Conservation (phyloP, 306 rosid genomes). For the Oemleria cerasiformis region DNA sequence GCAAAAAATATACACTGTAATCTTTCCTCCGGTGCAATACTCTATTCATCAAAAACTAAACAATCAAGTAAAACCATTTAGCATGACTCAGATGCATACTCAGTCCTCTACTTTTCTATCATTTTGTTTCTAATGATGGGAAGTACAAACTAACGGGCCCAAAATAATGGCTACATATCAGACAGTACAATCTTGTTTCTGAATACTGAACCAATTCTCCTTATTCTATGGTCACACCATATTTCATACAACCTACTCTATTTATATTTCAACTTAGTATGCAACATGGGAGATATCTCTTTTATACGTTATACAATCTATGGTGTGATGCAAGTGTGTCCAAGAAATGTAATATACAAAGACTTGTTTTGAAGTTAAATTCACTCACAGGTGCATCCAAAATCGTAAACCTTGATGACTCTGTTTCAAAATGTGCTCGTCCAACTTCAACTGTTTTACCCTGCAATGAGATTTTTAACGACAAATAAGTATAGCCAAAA, state of each 20-base stretch:
- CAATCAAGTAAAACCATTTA: not conserved
- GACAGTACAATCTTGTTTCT: not conserved
- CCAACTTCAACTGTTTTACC: conserved; percentile 99
- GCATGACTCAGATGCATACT: not conserved
- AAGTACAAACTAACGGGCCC: too few species aligned
- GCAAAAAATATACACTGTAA: not conserved
- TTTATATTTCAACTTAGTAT: not conserved
- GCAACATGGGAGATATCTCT: not conserved
- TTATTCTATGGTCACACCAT: not conserved
- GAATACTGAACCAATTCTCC: not conserved
- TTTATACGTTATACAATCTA: not conserved
- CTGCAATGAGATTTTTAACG: conserved; percentile 39
- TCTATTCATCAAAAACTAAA: not conserved
- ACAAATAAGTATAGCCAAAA: not conserved
- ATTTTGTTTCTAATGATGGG: not conserved
- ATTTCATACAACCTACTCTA: not conserved
- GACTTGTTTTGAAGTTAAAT: not conserved
- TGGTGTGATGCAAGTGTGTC: not conserved
- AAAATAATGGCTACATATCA: not conserved
- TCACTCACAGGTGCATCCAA: conserved; percentile 97
- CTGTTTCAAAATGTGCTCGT: conserved; percentile 96
- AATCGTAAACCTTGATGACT: conserved; percentile 80
- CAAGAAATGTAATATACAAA: not conserved
- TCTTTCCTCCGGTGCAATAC: not conserved
- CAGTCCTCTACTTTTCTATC: not conserved